These are phyloP conservation scores for Trichoderma breve DNA, from an alignment of 2,329 filamentous ascomycete genomes.

Conservation along the genomic window DNA sequence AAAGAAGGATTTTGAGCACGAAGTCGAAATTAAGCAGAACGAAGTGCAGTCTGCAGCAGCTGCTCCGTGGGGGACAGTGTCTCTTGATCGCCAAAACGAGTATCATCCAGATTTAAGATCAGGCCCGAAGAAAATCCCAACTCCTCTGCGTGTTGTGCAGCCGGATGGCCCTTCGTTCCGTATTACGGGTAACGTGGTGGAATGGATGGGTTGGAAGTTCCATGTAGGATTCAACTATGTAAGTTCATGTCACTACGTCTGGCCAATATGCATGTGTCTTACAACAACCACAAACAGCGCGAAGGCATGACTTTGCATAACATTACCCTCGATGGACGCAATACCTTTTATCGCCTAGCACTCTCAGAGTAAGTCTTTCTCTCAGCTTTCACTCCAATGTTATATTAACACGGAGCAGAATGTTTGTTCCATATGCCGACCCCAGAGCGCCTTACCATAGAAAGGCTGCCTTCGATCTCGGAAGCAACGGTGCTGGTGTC, in stretches of 20 bases:
- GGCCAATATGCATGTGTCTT: not conserved
- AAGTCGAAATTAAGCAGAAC: not conserved
- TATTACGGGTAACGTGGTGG: constrained; percentile 41
- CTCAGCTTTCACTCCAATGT: not conserved
- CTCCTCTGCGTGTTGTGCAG: not conserved
- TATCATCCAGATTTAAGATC: constrained; percentile 2
- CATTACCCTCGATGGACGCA: not conserved
- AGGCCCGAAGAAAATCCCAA: constrained; percentile 18
- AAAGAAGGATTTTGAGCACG: not conserved
- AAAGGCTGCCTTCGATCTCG: not conserved
- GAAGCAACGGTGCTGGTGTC: not conserved
- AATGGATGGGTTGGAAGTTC: constrained; percentile 67
- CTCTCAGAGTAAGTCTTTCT: not conserved
- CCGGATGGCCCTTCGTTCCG: constrained; percentile 29
- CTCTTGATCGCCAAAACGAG: constrained; percentile 1
- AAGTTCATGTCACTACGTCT: not conserved
- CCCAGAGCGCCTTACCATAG: not conserved
- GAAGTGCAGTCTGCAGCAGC: not conserved
- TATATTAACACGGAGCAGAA: not conserved
- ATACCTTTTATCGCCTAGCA: not conserved
- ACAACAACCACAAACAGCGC: not conserved
- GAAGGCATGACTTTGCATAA: not conserved
- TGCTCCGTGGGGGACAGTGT: constrained; percentile 35
- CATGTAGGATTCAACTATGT: constrained; percentile 64
- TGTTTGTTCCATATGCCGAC: not conserved